phyloP scores from a whole-genome alignment of 306 rosid species.

The Lathyrus aphaca region DNA sequence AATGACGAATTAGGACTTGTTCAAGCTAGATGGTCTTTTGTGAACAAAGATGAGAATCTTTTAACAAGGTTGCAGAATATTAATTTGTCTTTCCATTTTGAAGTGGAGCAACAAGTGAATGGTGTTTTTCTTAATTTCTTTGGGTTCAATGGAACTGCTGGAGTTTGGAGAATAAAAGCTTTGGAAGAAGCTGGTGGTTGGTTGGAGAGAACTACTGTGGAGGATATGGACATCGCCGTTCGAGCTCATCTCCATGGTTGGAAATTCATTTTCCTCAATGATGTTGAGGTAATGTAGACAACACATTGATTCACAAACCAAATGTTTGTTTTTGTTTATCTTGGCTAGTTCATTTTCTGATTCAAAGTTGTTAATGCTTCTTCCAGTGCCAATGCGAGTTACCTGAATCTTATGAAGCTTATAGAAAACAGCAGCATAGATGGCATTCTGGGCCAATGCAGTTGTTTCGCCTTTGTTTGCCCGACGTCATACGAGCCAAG shows the following conservation, averaged over 20 bases:
- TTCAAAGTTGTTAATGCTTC: slow-evolving; percentile 35
- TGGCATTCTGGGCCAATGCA: slow-evolving; percentile 99
- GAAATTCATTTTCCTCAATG: slow-evolving; percentile 92
- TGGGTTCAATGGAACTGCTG: slow-evolving; percentile 97
- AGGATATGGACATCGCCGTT: slow-evolving; percentile 97
- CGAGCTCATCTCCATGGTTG: slow-evolving; percentile 98
- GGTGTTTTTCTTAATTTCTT: slow-evolving; percentile 83
- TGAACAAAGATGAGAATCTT: slow-evolving; percentile 89
- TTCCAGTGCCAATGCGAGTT: slow-evolving; percentile 92
- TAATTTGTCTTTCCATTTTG: slow-evolving; percentile 85
- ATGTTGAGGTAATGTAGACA: slow-evolving; percentile 75
- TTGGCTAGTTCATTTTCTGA: slow-evolving; percentile 35
- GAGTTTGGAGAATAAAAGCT: slow-evolving; percentile 95
- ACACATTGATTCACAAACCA: neutral
- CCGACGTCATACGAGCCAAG: slow-evolving; percentile 69
- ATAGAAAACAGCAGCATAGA: slow-evolving; percentile 90
- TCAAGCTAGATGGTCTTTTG: slow-evolving; percentile 97
- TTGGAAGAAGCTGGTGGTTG: slow-evolving; percentile 95
- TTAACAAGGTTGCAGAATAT: slow-evolving; percentile 88
- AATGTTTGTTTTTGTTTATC: neutral
- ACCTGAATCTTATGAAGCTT: slow-evolving; percentile 97
- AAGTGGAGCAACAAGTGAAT: slow-evolving; percentile 96
- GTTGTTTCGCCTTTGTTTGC: slow-evolving; percentile 92
- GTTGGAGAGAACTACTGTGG: slow-evolving; percentile 96
- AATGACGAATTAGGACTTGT: slow-evolving; percentile 82